These are phyloP conservation scores for Jimgerdemannia flammicorona DNA, from an alignment of 192 early-diverging fungal genomes.

Conservation along the genomic window DNA sequence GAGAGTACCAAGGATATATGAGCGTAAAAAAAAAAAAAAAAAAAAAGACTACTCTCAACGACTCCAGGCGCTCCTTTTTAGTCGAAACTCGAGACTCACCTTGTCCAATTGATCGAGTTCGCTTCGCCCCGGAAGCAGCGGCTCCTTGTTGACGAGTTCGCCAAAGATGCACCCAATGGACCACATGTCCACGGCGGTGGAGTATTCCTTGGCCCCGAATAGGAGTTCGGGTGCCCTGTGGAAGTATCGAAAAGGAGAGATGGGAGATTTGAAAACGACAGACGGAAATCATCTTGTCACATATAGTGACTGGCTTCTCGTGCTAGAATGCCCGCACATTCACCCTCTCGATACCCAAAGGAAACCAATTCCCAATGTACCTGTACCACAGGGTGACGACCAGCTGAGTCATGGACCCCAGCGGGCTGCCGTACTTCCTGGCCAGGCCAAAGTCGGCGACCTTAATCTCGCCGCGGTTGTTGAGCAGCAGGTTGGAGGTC, in stretches of 20 bases:
- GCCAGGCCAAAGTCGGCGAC: constrained; percentile 72
- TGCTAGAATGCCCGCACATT: too few species aligned
- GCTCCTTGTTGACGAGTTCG: constrained; percentile 83
- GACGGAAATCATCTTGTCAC: neutral
- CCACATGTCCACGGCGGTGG: constrained; percentile 81
- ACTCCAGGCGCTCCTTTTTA: too few species aligned
- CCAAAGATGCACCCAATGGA: constrained; percentile 97
- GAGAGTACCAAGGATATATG: too few species aligned
- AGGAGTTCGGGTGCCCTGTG: constrained; percentile 60
- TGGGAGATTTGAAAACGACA: neutral
- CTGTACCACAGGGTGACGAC: constrained; percentile 74
- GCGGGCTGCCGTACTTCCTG: constrained; percentile 57
- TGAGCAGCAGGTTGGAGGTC: constrained; percentile 58
- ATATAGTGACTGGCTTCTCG: too few species aligned
- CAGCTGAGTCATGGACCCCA: constrained; percentile 58
- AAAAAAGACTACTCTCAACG: too few species aligned
- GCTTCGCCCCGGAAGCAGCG: constrained; percentile 74
- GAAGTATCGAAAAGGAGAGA: neutral
- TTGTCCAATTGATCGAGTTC: constrained; percentile 78
- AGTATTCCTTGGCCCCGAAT: constrained; percentile 56
- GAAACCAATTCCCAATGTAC: constrained; percentile 16
- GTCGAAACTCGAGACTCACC: constrained; percentile 20
- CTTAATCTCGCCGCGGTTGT: constrained; percentile 57
- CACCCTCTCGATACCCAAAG: too few species aligned
- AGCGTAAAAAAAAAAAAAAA: too few species aligned